Conservation (phyloP, 1,284 basidiomycete genomes). For the Fomitiporia mediterranea region DNA sequence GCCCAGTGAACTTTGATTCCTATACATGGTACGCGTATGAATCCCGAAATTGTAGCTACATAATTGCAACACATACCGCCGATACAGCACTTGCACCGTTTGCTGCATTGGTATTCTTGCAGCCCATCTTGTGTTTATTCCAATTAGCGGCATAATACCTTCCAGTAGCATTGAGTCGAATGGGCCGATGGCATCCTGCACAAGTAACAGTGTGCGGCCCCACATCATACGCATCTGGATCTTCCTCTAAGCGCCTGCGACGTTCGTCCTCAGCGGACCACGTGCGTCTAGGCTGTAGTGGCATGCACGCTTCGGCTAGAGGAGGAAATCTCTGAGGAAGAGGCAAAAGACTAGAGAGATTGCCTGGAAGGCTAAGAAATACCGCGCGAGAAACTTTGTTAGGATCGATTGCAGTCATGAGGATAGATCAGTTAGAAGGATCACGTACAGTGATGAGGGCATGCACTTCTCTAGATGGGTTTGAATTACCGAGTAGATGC, state of each 20-base stretch:
- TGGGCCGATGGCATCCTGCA: constrained; percentile 19
- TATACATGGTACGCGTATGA: not conserved
- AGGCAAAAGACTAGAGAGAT: not conserved
- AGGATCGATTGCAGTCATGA: not conserved
- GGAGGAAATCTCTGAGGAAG: not conserved
- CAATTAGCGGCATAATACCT: constrained; percentile 20
- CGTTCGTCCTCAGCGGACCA: constrained; percentile 21
- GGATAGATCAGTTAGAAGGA: not conserved
- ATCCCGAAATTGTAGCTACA: not conserved
- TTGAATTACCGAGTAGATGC: constrained; percentile 12
- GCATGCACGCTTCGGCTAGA: constrained; percentile 7
- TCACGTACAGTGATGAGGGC: constrained; percentile 9
- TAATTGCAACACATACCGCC: constrained; percentile 1
- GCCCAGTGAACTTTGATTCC: constrained; percentile 20
- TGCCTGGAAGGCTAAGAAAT: constrained; percentile 1
- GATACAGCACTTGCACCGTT: constrained; percentile 13
- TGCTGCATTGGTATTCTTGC: constrained; percentile 18
- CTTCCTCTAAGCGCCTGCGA: constrained; percentile 17
- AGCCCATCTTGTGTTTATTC: constrained; percentile 22
- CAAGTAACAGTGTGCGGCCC: constrained; percentile 19
- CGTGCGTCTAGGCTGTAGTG: constrained; percentile 17
- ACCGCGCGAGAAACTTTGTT: not conserved
- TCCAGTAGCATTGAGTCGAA: constrained; percentile 20
- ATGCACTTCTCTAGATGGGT: constrained; percentile 14
- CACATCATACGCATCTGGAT: constrained; percentile 21